Base-by-base conservation (phyloP, 2,329 filamentous ascomycete genomes). In the Hypoxylon sp. region DNA sequence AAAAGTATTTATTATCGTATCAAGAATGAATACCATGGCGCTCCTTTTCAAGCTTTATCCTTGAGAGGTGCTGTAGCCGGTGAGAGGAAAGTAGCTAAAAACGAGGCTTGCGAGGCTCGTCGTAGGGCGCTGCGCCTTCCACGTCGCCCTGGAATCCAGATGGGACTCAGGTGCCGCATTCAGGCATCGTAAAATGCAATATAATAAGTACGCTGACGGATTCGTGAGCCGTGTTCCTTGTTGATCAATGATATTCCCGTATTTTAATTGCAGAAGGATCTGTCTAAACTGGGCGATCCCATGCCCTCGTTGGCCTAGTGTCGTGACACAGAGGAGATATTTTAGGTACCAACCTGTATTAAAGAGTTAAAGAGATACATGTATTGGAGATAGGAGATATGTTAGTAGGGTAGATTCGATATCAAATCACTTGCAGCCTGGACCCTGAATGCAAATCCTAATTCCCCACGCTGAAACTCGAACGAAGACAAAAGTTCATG, bases 321-420 rank as follows among this genome's bases (percentile, higher is more conserved):
- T 49, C 32, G 49, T 61, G 56, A 57, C 59, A 66, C 63, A 49
- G 14, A 51, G 50, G 53, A 55, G 34, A 68, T 61, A 36, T 65
- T 59, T 50, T 57, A 64, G 53, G 41, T 34, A 51, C 6, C 11
- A 21, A 19, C 3, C 19, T 13, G n/a, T 46, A n/a, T 17, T 34
- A 28, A 19, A 48, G 53, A 57, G 13, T n/a, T n/a, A n/a, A n/a
- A 23, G 23, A 23, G 23, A 23, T 23, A 23, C 23, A 23, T 5
- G 11, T 59, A 51, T 30, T 46, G 23, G 49, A 45, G 43, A 53
- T 62, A 52, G 34, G 46, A 46, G 38, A 43, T 43, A 43, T 4
- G 17, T 21, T n/a, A n/a, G n/a, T n/a, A n/a, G n/a, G n/a, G n/a
- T n/a, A 49, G 45, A 38, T 43, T 60, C 32, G 55, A 55, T 28